Evolutionary conservation across 2,329 filamentous ascomycete species (phyloP), one percentile per base, ranked within the genome.

Genomic region (Pseudogymnoascus sp.): DNA sequence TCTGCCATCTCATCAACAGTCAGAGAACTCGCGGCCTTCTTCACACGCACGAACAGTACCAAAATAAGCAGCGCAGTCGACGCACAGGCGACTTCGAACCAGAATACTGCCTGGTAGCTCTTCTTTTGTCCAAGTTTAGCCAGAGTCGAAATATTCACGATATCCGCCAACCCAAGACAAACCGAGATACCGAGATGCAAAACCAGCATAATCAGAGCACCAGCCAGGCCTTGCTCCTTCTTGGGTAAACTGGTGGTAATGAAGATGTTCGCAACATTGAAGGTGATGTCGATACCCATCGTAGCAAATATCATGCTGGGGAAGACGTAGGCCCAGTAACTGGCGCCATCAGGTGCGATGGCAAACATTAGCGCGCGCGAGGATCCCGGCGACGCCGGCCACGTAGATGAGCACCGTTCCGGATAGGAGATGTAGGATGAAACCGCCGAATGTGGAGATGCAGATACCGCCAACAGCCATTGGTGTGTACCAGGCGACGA

Each of bases 241-340:
- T 79, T 78, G 0, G 89, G 88, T 65, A 92, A 78, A 12, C 82
- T 83, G 0, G 88, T 91, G 0, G 88, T 91, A 72, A 91, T 88
- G 74, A 90, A 93, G 64, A 93, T 83, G 69, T 89, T 92, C 16
- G 86, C 83, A 1, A 92, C 82, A 70, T 88, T 91, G 75, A 88
- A 92, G 5, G 85, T 85, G 62, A 92, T 85, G 69, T 93, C 90
- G 64, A 92, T 85, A 16, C 87, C 88, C 35, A 92, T 78, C 0
- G 89, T 93, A 11, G 81, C 82, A 65, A 85, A 84, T 3, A 88
- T 72, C 86, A 88, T 88, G 61, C 84, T 77, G 0, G 89, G 87
- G 69, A 93, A 91, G 21, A 90, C 80, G 69, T 83, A 92, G 0
- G 86, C 83, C 90, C 89, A 93, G 78, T 74, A 74, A 8, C 70